Base-by-base conservation (phyloP, 1,284 basidiomycete species). In the Ustilago vetiveriae region DNA sequence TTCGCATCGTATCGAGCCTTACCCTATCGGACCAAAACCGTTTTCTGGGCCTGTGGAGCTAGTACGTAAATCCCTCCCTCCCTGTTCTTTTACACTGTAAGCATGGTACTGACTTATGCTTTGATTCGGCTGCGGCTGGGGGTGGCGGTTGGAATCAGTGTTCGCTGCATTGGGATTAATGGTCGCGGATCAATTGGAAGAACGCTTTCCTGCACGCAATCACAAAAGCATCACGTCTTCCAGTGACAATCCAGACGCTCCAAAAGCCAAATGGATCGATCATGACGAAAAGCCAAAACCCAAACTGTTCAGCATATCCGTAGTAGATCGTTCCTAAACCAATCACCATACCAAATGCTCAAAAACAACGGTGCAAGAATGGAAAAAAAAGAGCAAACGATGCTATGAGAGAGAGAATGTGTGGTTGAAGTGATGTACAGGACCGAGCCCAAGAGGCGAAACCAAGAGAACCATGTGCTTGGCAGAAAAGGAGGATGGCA, bases 191-290 rank as follows among this genome's bases (percentile, higher is more conserved):
- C 57, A 56, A 17, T 33, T 71, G 8, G 62, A 71, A 30, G 53
- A 70, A 22, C 41, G 60, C 19, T 70, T 60, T 44, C 67, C 67
- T 8, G 60, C 60, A 3, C 44, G 60, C 6, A 71, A 71, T 54
- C 44, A 66, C 30, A 24, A 30, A 14, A 16, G 52, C 32, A 6
- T 29, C 2, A 10, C 37, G 2, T 29, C 46, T 3, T 27, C 23
- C 2, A 16, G 16, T n/a, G n/a, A n/a, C 6, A n/a, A 35, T 22
- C 17, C 17, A 38, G 29, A 29, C 24, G 10, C 32, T 2, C 2
- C 42, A 16, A 26, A 23, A 0, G 29, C 66, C 6, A 54, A 38
- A 21, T 44, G 51, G 19, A 63, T 69, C 49, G 19, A 39, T 16
- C 56, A 55, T 32, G n/a, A n/a, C n/a, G n/a, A n/a, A n/a, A n/a